Conservation (phyloP, 805 yeast species). For the Kluyveromyces dobzhanskii region DNA sequence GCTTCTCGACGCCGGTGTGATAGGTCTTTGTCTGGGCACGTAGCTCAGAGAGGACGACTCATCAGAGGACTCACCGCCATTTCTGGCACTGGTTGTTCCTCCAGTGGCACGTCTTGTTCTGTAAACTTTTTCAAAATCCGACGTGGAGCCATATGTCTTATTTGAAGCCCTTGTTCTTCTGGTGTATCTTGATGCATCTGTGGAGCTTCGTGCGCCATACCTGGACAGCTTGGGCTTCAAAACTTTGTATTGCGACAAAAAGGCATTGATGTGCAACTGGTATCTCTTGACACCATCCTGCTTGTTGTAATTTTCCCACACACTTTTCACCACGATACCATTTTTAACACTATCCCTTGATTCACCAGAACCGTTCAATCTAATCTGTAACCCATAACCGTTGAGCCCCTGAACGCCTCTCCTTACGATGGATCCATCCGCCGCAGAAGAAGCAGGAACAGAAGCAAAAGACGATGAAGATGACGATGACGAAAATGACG, state of each 20-base stretch:
- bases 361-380: no score
- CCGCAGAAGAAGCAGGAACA: conserved; percentile 23
- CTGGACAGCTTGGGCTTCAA: conserved; percentile 3
- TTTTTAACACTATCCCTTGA: background rate
- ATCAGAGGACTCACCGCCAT: conserved; percentile 4
- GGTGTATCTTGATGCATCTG: background rate
- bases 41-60: conserved; percentile 6
- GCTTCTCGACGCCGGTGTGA: conserved; percentile 19
- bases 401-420: background rate
- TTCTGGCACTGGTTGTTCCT: conserved; percentile 4
- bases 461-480: background rate
- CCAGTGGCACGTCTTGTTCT: conserved; percentile 15
- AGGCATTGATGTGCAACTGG: conserved; percentile 9
- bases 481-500: background rate
- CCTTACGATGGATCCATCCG: conserved; percentile 4
- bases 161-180: conserved; percentile 2
- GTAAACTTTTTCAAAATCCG: conserved; percentile 13
- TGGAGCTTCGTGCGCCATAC: background rate
- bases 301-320: conserved; percentile 12
- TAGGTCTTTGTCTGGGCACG: conserved; percentile 10
- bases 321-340: conserved; percentile 13
- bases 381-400: no score
- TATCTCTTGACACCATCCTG: conserved; percentile 6
- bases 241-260: conserved; percentile 19
- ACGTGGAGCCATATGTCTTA: conserved; percentile 5